phyloP scores from a whole-genome alignment of 139 green algal species.

The Chlorella vulgaris region DNA sequence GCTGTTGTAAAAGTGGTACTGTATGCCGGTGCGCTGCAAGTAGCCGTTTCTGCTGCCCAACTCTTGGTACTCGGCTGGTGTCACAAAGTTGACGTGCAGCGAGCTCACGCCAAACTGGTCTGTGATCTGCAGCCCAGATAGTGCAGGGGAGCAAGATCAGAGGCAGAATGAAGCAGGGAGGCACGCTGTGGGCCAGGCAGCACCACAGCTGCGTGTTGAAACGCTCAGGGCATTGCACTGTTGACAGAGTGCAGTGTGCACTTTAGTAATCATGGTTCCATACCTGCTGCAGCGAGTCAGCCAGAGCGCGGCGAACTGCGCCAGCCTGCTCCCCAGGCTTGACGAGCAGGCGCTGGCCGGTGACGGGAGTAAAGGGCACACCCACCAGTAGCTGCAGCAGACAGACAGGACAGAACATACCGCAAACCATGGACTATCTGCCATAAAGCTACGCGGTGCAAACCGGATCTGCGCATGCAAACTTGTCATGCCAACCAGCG shows the following conservation, averaged over 20 bases:
- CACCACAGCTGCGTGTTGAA: too few species aligned
- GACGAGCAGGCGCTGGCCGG: conserved; percentile 69
- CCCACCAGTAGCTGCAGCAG: conserved; percentile 85
- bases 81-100: conserved; percentile 89
- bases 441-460: too few species aligned
- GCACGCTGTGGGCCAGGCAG: neutral
- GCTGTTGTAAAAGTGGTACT: conserved; percentile 32
- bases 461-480: too few species aligned
- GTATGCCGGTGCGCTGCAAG: conserved; percentile 71
- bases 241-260: neutral
- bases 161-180: neutral
- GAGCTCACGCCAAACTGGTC: conserved; percentile 65
- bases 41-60: conserved; percentile 66
- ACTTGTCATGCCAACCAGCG: too few species aligned
- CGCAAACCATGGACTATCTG: too few species aligned
- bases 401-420: too few species aligned
- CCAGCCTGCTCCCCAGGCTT: conserved; percentile 12
- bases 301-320: conserved; percentile 55
- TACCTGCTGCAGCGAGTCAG: conserved; percentile 37
- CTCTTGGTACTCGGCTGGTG: conserved; percentile 64
- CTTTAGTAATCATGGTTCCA: neutral
- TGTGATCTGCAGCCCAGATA: conserved; percentile 21
- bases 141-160: neutral
- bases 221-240: neutral
- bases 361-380: conserved; percentile 92